Conservation (phyloP, 345 rosid species). For the Carallia brachiata region DNA sequence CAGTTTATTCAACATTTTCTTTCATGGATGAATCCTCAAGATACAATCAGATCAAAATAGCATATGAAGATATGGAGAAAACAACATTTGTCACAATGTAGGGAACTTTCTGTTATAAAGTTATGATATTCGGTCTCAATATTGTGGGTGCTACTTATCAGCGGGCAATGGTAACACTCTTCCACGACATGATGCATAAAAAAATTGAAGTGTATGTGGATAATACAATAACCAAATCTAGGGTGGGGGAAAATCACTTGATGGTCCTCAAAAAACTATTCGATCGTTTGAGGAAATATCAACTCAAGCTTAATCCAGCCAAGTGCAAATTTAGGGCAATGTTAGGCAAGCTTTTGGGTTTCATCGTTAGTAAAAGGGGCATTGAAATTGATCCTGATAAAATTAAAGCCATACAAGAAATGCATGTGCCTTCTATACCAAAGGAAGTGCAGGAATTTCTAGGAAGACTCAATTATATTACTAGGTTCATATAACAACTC, state of each 20-base stretch:
- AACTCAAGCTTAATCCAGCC: background rate
- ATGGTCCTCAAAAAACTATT: background rate
- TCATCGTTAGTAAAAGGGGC: background rate
- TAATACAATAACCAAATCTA: background rate
- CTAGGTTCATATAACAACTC: background rate
- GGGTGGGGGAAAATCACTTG: background rate
- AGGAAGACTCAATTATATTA: background rate
- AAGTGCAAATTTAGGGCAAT: background rate
- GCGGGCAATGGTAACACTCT: background rate
- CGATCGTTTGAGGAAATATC: background rate
- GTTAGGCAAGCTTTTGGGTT: background rate
- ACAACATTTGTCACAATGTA: background rate
- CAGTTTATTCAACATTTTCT: background rate
- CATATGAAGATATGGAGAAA: background rate
- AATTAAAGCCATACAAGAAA: background rate
- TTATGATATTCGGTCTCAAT: background rate
- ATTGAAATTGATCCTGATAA: background rate
- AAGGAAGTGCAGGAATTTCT: background rate
- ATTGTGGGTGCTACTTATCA: background rate
- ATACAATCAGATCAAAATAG: background rate
- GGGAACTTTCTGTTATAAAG: background rate
- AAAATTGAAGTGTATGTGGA: background rate
- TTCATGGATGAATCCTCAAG: background rate
- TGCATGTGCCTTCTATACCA: background rate
- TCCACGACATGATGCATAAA: background rate